Evolutionary conservation across 768 basidiomycete genomes (phyloP).

Genomic region (Boletus rubroflammeus): DNA sequence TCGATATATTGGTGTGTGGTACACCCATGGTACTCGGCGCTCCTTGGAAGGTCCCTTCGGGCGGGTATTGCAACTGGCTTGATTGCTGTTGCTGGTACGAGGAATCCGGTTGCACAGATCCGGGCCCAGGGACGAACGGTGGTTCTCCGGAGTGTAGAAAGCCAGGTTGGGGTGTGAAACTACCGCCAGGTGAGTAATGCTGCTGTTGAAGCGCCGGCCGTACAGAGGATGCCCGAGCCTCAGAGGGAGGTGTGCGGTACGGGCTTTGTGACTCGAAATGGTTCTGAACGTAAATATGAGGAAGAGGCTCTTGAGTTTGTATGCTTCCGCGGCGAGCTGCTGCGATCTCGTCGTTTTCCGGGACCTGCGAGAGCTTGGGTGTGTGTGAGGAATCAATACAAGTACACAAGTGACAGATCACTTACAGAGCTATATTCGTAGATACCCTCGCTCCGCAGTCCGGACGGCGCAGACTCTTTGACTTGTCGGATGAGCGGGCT

Average conservation of each 20-base stretch:
- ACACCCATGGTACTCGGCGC: constrained; percentile 12
- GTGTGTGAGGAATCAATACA: neutral
- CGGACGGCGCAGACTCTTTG: constrained; percentile 22
- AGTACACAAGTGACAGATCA: neutral
- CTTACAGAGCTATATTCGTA: constrained; percentile 29
- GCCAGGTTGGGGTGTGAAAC: constrained; percentile 10
- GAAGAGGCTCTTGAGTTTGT: constrained; percentile 16
- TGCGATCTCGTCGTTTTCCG: constrained; percentile 20
- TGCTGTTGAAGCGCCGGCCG: constrained; percentile 17
- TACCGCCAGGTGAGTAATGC: constrained; percentile 13
- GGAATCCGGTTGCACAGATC: constrained; percentile 7
- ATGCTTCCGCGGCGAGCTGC: constrained; percentile 28
- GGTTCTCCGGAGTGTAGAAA: constrained; percentile 16
- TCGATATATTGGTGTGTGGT: constrained; percentile 10
- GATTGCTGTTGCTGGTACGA: constrained; percentile 14
- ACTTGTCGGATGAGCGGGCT: constrained; percentile 30
- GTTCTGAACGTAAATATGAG: constrained; percentile 24
- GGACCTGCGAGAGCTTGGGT: constrained; percentile 20
- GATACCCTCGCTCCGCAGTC: constrained; percentile 23
- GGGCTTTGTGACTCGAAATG: constrained; percentile 12
- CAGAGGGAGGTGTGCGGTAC: constrained; percentile 20
- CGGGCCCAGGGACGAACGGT: constrained; percentile 15
- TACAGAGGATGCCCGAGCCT: constrained; percentile 9
- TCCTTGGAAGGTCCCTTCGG: constrained; percentile 17
- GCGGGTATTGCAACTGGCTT: constrained; percentile 17